Conservation (phyloP, 2,329 filamentous ascomycete species). For the Remersonia thermophila region DNA sequence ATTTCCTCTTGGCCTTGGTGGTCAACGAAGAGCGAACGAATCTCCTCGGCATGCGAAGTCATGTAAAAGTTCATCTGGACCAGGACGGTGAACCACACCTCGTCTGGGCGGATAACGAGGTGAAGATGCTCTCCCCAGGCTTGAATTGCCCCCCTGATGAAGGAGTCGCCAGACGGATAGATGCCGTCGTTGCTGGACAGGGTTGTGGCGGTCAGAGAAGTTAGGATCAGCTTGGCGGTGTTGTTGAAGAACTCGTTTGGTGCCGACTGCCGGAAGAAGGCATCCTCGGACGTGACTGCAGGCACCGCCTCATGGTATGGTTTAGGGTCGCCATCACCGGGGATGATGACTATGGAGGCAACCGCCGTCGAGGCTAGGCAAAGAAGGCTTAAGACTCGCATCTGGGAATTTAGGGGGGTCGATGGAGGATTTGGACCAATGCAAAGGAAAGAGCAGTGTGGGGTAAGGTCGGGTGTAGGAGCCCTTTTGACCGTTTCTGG, state of each 20-base stretch:
- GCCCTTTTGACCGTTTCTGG: too few species aligned
- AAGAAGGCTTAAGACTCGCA: conserved; percentile 2
- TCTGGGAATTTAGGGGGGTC: too few species aligned
- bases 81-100: conserved; percentile 42
- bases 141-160: conserved; percentile 33
- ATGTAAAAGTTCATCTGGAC: conserved; percentile 38
- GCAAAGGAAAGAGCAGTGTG: too few species aligned
- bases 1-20: conserved; percentile 32
- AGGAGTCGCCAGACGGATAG: conserved; percentile 23
- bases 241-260: conserved; percentile 14
- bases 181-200: conserved; percentile 11
- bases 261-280: conserved; percentile 8
- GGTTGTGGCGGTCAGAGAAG: too few species aligned
- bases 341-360: conserved; percentile 7
- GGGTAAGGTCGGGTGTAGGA: too few species aligned
- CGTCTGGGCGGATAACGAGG: conserved; percentile 37
- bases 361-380: conserved; percentile 2
- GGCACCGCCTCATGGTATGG: conserved; percentile 6
- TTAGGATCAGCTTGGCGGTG: conserved; percentile 14
- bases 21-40: conserved; percentile 33
- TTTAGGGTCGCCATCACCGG: conserved; percentile 9
- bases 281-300: conserved; percentile 1
- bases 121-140: conserved; percentile 39
- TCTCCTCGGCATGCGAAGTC: conserved; percentile 32
- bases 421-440: too few species aligned